phyloP scores from a whole-genome alignment of 2,329 filamentous ascomycete genomes.

The Fusarium anguioides region DNA sequence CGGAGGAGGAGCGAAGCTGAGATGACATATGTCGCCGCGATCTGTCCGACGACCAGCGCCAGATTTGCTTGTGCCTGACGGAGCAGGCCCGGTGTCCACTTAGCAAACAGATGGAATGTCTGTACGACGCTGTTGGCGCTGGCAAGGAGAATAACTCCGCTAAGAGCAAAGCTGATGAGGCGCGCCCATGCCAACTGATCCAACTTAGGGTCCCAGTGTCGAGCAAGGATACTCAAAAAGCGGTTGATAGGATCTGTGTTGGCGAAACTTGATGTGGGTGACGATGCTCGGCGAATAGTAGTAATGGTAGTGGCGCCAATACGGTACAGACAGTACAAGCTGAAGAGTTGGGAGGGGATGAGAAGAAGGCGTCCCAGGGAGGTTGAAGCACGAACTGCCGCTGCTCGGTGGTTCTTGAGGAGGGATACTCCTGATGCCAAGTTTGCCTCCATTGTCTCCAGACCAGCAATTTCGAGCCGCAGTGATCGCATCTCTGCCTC shows the following conservation, averaged over 20 bases:
- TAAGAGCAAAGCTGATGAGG: slow-evolving; percentile 85
- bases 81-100: slow-evolving; percentile 77
- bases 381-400: slow-evolving; percentile 75
- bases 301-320: slow-evolving; percentile 78
- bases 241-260: slow-evolving; percentile 86
- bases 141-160: slow-evolving; percentile 83
- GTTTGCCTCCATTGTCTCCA: slow-evolving; percentile 82
- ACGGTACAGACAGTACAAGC: slow-evolving; percentile 86
- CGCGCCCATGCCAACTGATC: slow-evolving; percentile 86
- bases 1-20: slow-evolving; percentile 80
- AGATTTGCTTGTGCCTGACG: slow-evolving; percentile 81
- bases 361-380: slow-evolving; percentile 72
- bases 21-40: slow-evolving; percentile 87
- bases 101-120: slow-evolving; percentile 83
- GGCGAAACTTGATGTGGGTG: slow-evolving; percentile 64
- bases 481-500: slow-evolving; percentile 70
- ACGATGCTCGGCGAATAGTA: slow-evolving; percentile 67
- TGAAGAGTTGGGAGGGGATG: slow-evolving; percentile 74
- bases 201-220: slow-evolving; percentile 85
- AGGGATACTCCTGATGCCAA: slow-evolving; percentile 73
- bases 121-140: slow-evolving; percentile 87
- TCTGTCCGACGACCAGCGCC: slow-evolving; percentile 81
- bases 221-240: slow-evolving; percentile 80
- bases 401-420: slow-evolving; percentile 71
- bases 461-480: slow-evolving; percentile 79